phyloP scores from a whole-genome alignment of 2,329 filamentous ascomycete species.

The Cladophialophora psammophila region DNA sequence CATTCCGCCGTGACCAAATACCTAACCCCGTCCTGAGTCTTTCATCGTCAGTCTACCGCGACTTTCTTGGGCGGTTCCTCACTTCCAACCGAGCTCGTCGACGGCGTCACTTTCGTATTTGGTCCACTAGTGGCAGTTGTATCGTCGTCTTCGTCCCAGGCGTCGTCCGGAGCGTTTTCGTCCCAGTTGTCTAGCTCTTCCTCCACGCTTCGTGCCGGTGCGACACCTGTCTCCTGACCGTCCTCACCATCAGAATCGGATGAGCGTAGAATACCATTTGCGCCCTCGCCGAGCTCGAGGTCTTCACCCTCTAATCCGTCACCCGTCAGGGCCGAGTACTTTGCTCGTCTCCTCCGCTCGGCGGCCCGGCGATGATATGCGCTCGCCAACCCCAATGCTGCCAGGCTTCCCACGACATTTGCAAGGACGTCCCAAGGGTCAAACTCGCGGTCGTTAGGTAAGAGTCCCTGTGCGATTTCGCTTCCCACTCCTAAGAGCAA shows the following conservation, averaged over 20 bases:
- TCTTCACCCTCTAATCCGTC: constrained; percentile 62
- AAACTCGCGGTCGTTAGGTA: constrained; percentile 75
- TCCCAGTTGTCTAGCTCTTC: constrained; percentile 94
- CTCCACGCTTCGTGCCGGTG: constrained; percentile 63
- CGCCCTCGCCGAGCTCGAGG: constrained; percentile 69
- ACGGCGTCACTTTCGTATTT: constrained; percentile 41
- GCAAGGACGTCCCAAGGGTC: constrained; percentile 87
- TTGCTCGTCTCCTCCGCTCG: constrained; percentile 78
- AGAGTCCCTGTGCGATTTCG: constrained; percentile 64
- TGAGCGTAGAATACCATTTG: constrained; percentile 20
- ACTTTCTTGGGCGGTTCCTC: constrained; percentile 40
- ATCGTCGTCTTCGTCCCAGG: constrained; percentile 67
- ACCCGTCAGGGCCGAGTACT: constrained; percentile 73
- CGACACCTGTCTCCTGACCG: constrained; percentile 41
- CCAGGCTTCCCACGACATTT: constrained; percentile 80
- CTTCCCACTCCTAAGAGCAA: constrained; percentile 63
- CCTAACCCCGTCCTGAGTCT: not conserved
- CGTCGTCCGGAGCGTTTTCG: constrained; percentile 74
- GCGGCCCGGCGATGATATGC: constrained; percentile 98
- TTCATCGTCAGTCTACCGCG: constrained; percentile 34
- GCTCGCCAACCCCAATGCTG: constrained; percentile 75
- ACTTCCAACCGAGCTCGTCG: constrained; percentile 40
- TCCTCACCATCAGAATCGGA: constrained; percentile 3
- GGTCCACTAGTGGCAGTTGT: constrained; percentile 40
- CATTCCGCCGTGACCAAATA: not conserved